phyloP scores from a whole-genome alignment of 331 rosid genomes.

The Pyracantha coccinea region DNA sequence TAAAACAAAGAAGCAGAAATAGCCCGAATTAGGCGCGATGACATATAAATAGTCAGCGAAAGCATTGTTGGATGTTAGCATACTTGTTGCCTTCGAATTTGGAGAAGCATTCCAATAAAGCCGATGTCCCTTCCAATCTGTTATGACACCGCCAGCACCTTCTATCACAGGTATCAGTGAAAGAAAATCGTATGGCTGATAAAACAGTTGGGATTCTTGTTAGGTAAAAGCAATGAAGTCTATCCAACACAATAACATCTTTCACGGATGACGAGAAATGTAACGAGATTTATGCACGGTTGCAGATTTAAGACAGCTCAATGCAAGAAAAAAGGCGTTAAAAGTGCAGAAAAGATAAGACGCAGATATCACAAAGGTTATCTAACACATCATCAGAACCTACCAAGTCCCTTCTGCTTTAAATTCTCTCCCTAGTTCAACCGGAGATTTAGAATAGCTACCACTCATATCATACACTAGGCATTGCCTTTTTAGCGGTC shows the following conservation, averaged over 20 bases:
- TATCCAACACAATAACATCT: background rate
- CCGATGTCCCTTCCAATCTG: constrained; percentile 86
- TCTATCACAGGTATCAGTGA: constrained; percentile 81
- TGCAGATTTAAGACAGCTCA: background rate
- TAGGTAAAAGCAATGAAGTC: background rate
- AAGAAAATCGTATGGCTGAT: constrained; percentile 89
- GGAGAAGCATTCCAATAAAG: constrained; percentile 86
- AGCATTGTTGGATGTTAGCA: background rate
- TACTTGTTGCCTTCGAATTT: constrained; percentile 56
- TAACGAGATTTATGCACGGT: background rate
- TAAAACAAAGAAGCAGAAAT: background rate
- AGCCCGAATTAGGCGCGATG: background rate
- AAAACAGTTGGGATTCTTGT: background rate
- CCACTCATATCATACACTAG: background rate
- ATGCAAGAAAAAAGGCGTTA: background rate
- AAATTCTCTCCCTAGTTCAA: background rate
- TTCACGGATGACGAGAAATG: background rate
- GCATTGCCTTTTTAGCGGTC: background rate
- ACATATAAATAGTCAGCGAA: background rate
- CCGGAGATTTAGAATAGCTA: background rate
- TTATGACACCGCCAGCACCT: constrained; percentile 90
- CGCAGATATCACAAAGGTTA: background rate
- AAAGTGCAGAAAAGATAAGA: background rate
- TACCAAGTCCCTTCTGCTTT: background rate
- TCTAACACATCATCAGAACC: background rate